Percentiles rank a stretch among this genome's conserved stretches.
These are phyloP conservation scores for Huntiella moniliformis DNA, from an alignment of 2,329 filamentous ascomycete species.

Conservation along the genomic window DNA sequence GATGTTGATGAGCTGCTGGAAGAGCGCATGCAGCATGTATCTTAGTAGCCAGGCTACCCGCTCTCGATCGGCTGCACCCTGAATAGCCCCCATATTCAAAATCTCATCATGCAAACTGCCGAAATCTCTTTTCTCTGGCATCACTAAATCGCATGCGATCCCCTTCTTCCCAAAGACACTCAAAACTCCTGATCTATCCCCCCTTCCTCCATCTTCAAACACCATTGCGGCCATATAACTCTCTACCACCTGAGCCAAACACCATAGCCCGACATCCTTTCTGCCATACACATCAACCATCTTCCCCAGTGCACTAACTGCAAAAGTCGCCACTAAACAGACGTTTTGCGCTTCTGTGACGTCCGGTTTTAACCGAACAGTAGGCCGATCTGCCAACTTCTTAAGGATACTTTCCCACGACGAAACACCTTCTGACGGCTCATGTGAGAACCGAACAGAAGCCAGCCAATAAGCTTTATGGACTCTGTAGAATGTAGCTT, in stretches of 20 bases:
- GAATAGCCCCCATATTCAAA: constrained; percentile 1
- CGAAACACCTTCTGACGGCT: constrained; percentile 3
- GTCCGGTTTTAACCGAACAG: constrained; percentile 8
- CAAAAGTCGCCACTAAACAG: constrained; percentile 2
- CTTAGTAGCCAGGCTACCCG: constrained; percentile 6
- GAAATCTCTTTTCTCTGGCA: background rate
- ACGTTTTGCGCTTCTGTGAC: constrained; percentile 6
- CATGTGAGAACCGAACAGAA: constrained; percentile 1
- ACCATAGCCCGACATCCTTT: background rate
- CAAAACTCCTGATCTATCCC: too few species aligned
- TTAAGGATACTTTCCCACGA: constrained; percentile 2
- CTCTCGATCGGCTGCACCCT: background rate
- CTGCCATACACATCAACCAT: constrained; percentile 8
- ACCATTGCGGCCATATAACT: constrained; percentile 9
- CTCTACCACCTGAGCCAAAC: constrained; percentile 5
- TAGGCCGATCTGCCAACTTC: constrained; percentile 5
- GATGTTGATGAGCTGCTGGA: background rate
- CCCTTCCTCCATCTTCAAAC: background rate
- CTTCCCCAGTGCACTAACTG: constrained; percentile 6
- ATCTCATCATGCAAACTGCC: constrained; percentile 2
- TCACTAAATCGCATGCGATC: background rate
- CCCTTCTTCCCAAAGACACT: too few species aligned
- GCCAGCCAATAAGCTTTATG: constrained; percentile 11
- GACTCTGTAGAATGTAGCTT: constrained; percentile 8
- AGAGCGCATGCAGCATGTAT: constrained; percentile 3